phyloP scores from a whole-genome alignment of 1,284 basidiomycete genomes.

The Cryptococcus neoformans region DNA sequence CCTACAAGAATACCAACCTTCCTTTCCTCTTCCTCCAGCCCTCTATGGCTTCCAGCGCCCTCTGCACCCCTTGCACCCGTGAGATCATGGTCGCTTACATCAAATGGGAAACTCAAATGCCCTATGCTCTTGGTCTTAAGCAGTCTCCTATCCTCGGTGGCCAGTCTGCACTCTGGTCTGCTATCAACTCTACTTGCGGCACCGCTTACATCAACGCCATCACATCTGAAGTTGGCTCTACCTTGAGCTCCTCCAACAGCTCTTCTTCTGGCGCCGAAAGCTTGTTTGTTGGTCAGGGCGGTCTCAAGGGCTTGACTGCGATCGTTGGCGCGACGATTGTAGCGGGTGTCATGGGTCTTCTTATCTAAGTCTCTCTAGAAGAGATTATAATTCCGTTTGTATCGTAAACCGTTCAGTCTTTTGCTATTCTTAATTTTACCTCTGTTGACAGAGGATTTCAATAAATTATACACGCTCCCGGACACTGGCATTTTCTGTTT shows the following conservation, averaged over 20 bases:
- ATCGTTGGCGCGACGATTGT: conserved; percentile 20
- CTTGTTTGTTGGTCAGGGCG: conserved; percentile 12
- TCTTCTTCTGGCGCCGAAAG: conserved; percentile 23
- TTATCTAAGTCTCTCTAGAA: conserved; percentile 1
- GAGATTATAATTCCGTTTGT: too few relatives aligned
- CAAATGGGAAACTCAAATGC: conserved; percentile 63
- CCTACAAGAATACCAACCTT: conserved; percentile 63
- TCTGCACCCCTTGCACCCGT: conserved; percentile 80
- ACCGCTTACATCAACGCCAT: conserved; percentile 43
- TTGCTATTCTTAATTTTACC: too few relatives aligned
- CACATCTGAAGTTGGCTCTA: conserved; percentile 38
- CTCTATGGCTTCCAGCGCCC: conserved; percentile 52
- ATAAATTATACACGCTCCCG: too few relatives aligned
- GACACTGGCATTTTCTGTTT: too few relatives aligned
- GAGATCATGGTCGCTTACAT: conserved; percentile 71
- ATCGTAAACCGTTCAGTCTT: too few relatives aligned
- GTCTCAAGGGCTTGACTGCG: conserved; percentile 10
- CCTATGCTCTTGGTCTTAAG: conserved; percentile 69
- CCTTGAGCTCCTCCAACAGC: conserved; percentile 13
- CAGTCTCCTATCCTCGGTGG: conserved; percentile 63
- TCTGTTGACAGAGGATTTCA: too few relatives aligned
- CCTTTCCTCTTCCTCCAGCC: conserved; percentile 74
- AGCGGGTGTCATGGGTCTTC: conserved; percentile 26
- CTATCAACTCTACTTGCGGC: conserved; percentile 55
- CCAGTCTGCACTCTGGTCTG: conserved; percentile 64